A percentile compares a stretch with the other conserved stretches of the same genome.
phyloP scores from a whole-genome alignment of 768 basidiomycete genomes.

The Mrakia gelida region DNA sequence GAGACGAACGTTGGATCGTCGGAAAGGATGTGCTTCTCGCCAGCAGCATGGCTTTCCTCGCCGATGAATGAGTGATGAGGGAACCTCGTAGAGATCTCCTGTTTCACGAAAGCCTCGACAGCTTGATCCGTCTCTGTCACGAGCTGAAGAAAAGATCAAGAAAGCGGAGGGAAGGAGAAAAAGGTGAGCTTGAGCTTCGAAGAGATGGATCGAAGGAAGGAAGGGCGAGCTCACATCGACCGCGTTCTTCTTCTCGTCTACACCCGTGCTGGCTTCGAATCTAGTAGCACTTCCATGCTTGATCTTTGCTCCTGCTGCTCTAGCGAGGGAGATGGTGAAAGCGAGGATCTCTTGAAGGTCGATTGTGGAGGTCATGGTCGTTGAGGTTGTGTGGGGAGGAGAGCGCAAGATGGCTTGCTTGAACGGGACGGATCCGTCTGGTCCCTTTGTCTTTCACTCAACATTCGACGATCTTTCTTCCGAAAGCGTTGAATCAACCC shows the following conservation, averaged over 20 bases:
- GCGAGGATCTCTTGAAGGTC: slow-evolving; percentile 45
- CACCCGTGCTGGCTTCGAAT: slow-evolving; percentile 49
- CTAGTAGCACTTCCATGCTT: slow-evolving; percentile 64
- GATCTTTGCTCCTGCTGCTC: slow-evolving; percentile 46
- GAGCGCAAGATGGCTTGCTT: neutral
- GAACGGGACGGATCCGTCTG: no score
- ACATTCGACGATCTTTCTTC: neutral
- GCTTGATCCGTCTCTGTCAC: slow-evolving; percentile 92
- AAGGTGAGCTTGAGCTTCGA: neutral
- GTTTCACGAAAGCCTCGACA: slow-evolving; percentile 41
- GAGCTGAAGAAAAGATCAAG: slow-evolving; percentile 45
- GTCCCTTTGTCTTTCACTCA: neutral
- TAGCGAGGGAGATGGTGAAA: slow-evolving; percentile 68
- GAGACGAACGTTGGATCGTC: slow-evolving; percentile 85
- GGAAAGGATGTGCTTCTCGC: slow-evolving; percentile 63
- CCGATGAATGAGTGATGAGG: slow-evolving; percentile 79
- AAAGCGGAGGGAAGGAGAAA: neutral
- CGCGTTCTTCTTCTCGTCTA: slow-evolving; percentile 85
- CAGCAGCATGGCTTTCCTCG: slow-evolving; percentile 84
- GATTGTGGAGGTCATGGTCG: slow-evolving; percentile 8
- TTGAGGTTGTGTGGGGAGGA: neutral
- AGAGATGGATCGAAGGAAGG: neutral
- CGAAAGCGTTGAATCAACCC: neutral
- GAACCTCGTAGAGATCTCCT: slow-evolving; percentile 46
- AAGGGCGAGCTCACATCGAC: slow-evolving; percentile 55